phyloP scores from a whole-genome alignment of 2,329 filamentous ascomycete genomes.

The Mariannaea elegans region DNA sequence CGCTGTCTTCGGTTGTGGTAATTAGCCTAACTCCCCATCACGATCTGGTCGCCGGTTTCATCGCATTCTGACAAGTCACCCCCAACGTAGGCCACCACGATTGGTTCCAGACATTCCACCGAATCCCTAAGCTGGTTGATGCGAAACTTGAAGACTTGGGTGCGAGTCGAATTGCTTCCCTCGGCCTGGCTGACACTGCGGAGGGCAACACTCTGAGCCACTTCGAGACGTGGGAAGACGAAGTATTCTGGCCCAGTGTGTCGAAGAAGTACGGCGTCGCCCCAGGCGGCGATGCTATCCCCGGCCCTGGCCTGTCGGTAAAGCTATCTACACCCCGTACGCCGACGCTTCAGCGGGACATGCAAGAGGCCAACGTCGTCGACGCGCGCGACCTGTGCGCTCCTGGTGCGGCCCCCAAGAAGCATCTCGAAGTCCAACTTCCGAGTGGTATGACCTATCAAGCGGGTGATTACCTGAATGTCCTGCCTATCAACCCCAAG shows the following conservation, averaged over 20 bases:
- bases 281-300: no score
- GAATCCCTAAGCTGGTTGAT: slow-evolving; percentile 67
- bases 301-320: no score
- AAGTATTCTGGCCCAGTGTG: slow-evolving; percentile 51
- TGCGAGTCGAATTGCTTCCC: slow-evolving; percentile 41
- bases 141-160: slow-evolving; percentile 49
- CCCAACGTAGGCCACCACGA: no score
- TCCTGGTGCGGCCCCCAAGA: slow-evolving; percentile 59
- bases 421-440: slow-evolving; percentile 68
- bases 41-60: no score
- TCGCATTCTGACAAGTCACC: no score
- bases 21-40: no score
- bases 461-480: slow-evolving; percentile 75
- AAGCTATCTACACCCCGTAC: no score
- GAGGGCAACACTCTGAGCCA: slow-evolving; percentile 68
- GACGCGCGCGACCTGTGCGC: slow-evolving; percentile 59
- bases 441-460: slow-evolving; percentile 69
- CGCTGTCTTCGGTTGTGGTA: slow-evolving; percentile 74
- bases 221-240: slow-evolving; percentile 70
- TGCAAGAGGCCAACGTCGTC: slow-evolving; percentile 66
- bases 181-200: slow-evolving; percentile 65
- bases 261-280: no score
- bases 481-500: slow-evolving; percentile 72
- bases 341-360: slow-evolving; percentile 66
- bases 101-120: slow-evolving; percentile 42